Percentiles rank a stretch among this genome's conserved stretches.
These are phyloP conservation scores for Saitozyma podzolica DNA, from an alignment of 768 basidiomycete species.

Conservation along the genomic window DNA sequence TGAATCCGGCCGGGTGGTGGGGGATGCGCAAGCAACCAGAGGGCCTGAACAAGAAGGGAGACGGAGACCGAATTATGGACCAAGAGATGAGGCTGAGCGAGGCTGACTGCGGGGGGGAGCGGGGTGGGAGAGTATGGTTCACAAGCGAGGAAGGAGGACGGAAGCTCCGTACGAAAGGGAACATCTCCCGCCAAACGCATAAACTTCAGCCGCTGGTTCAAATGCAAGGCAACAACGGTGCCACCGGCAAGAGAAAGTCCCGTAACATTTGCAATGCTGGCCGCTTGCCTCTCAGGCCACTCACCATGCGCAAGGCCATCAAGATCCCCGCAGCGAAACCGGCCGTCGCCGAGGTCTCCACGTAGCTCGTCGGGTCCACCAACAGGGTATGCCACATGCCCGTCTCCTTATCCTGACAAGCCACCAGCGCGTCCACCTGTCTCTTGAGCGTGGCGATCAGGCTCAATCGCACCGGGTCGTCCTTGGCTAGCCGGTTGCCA, in stretches of 20 bases:
- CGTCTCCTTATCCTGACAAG: slow-evolving; percentile 56
- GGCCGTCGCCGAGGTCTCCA: slow-evolving; percentile 54
- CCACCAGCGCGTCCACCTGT: slow-evolving; percentile 59
- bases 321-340: slow-evolving; percentile 47
- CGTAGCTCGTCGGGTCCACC: slow-evolving; percentile 58
- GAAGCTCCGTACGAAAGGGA: too few relatives aligned
- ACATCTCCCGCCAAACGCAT: too few relatives aligned
- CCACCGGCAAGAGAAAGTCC: too few relatives aligned
- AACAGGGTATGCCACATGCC: slow-evolving; percentile 63
- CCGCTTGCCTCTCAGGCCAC: not conserved
- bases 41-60: too few relatives aligned
- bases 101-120: too few relatives aligned
- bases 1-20: not conserved
- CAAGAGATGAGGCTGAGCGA: too few relatives aligned
- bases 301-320: slow-evolving; percentile 27
- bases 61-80: too few relatives aligned
- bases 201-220: not conserved
- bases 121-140: too few relatives aligned
- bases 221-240: not conserved
- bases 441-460: slow-evolving; percentile 56
- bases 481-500: slow-evolving; percentile 52
- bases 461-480: slow-evolving; percentile 56
- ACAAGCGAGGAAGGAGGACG: too few relatives aligned
- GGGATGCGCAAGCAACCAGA: too few relatives aligned
- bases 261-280: too few relatives aligned